These are phyloP conservation scores for Clonostachys rhizophaga DNA, from an alignment of 2,329 filamentous ascomycete species.

Conservation along the genomic window DNA sequence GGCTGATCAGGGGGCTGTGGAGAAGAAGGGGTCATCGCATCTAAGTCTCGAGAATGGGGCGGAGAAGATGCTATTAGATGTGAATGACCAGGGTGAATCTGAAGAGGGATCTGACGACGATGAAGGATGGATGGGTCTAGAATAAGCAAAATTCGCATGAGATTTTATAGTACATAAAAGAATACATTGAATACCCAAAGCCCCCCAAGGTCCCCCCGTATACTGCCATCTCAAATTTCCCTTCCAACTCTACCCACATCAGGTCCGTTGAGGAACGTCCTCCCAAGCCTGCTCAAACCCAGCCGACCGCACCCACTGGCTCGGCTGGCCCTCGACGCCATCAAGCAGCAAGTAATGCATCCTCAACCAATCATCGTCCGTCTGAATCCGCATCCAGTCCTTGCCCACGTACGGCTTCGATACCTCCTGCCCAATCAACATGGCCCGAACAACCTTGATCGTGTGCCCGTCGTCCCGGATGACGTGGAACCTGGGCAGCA, in stretches of 20 bases:
- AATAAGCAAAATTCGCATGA: constrained; percentile 19
- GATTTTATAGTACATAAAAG: no score
- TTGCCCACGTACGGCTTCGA: constrained; percentile 36
- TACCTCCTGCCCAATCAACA: constrained; percentile 57
- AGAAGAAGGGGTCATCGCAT: neutral
- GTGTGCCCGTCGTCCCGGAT: constrained; percentile 76
- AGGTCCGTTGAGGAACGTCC: constrained; percentile 18
- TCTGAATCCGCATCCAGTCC: constrained; percentile 46
- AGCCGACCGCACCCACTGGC: constrained; percentile 54
- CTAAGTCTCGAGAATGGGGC: neutral
- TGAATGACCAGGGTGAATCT: constrained; percentile 21
- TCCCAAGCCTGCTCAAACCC: constrained; percentile 66
- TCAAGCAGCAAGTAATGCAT: constrained; percentile 59
- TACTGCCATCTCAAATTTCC: neutral
- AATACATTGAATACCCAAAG: neutral
- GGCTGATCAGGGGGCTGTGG: constrained; percentile 23
- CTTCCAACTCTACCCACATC: neutral
- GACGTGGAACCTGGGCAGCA: constrained; percentile 39
- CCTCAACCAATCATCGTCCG: constrained; percentile 54
- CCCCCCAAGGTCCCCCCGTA: neutral
- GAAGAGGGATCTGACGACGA: constrained; percentile 31
- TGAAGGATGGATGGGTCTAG: constrained; percentile 42
- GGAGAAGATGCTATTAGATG: constrained; percentile 21
- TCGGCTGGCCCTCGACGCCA: constrained; percentile 46
- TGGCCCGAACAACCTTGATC: constrained; percentile 68